Conservation (phyloP, 805 yeast genomes). For the Starmerella bombi region DNA sequence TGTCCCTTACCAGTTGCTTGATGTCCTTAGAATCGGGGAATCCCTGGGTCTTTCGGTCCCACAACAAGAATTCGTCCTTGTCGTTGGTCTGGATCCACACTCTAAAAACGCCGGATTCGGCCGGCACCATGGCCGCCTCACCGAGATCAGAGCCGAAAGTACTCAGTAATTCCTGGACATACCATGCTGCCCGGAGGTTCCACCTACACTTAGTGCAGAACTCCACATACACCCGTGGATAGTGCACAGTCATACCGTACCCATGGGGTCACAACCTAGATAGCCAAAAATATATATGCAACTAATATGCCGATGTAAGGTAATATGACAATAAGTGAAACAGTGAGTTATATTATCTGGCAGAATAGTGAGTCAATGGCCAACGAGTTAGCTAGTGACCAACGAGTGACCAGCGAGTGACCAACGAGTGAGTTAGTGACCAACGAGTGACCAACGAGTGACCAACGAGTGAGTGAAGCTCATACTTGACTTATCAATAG, state of each 20-base stretch:
- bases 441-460: too few relatives aligned
- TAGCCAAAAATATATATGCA: background rate
- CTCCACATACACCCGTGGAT: conserved; percentile 53
- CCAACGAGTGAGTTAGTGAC: too few relatives aligned
- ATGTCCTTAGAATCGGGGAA: conserved; percentile 77
- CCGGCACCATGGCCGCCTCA: conserved; percentile 42
- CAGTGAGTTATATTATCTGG: too few relatives aligned
- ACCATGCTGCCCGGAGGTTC: conserved; percentile 84
- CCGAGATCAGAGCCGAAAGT: conserved; percentile 53
- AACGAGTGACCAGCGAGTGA: too few relatives aligned
- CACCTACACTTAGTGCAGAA: conserved; percentile 79
- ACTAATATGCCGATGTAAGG: too few relatives aligned
- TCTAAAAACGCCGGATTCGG: conserved; percentile 43
- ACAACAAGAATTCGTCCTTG: conserved; percentile 30
- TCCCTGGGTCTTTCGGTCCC: conserved; percentile 56
- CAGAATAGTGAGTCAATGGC: too few relatives aligned
- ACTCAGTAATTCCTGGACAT: conserved; percentile 68
- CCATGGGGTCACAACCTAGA: background rate
- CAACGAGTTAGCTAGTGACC: too few relatives aligned
- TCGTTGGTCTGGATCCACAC: conserved; percentile 37
- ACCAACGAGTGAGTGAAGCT: too few relatives aligned
- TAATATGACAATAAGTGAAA: background rate
- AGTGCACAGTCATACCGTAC: conserved; percentile 18
- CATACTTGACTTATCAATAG: too few relatives aligned
- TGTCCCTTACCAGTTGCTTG: conserved; percentile 52